A percentile compares a stretch with the other conserved stretches of the same genome.
These are phyloP conservation scores for Talaromyces sp. DNA, from an alignment of 2,329 filamentous ascomycete species.

Conservation along the genomic window DNA sequence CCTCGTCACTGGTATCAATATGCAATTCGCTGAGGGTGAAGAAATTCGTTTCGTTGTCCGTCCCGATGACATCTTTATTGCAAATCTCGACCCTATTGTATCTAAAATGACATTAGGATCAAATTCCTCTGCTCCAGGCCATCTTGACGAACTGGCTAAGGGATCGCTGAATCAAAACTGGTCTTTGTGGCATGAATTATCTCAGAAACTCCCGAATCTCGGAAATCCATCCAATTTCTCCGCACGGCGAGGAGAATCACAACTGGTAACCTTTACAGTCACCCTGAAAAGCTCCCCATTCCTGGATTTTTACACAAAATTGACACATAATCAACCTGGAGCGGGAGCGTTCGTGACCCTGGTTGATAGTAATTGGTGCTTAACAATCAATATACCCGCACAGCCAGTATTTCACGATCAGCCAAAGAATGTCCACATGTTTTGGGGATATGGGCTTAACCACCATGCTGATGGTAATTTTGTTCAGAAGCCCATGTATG, in stretches of 20 bases:
- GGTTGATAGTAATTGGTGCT: slow-evolving; percentile 38
- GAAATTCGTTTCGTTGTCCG: background rate
- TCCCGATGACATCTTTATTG: background rate
- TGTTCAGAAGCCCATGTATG: slow-evolving; percentile 28
- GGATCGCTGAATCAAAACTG: background rate
- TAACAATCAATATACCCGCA: slow-evolving; percentile 38
- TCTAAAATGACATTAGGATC: background rate
- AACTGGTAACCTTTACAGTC: slow-evolving; percentile 40
- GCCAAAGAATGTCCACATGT: background rate
- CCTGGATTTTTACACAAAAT: background rate
- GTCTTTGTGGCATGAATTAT: background rate
- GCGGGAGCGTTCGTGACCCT: slow-evolving; percentile 34
- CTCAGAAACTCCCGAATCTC: slow-evolving; percentile 26
- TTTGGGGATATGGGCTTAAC: background rate
- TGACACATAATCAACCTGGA: background rate
- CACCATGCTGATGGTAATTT: background rate
- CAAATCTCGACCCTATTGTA: background rate
- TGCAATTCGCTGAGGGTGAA: too few species aligned
- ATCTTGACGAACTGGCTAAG: background rate
- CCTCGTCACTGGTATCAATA: background rate
- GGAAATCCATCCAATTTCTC: slow-evolving; percentile 42
- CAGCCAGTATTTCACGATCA: slow-evolving; percentile 42
- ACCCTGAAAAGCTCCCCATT: slow-evolving; percentile 28
- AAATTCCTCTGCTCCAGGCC: background rate
- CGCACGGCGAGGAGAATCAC: slow-evolving; percentile 31